phyloP scores from a whole-genome alignment of 1,284 basidiomycete species.

The Apiotrichum siamense region DNA sequence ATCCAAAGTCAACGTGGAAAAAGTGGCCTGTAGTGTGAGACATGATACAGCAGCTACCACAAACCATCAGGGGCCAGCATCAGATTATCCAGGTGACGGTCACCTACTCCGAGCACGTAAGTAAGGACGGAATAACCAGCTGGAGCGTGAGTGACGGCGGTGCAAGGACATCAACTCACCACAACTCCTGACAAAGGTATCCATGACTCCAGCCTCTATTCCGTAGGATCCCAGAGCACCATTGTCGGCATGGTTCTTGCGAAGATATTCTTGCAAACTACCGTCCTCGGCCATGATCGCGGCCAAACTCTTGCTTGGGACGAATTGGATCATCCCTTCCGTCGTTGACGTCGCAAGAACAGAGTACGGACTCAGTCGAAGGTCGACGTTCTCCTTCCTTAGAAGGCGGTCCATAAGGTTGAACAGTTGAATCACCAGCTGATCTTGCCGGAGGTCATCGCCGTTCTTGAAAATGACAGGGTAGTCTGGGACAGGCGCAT shows the following conservation, averaged over 20 bases:
- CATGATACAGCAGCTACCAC: too few species aligned
- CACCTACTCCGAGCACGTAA: slow-evolving; percentile 92
- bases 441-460: slow-evolving; percentile 84
- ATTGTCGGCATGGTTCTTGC: slow-evolving; percentile 80
- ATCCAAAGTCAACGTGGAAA: slow-evolving; percentile 97
- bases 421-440: slow-evolving; percentile 28
- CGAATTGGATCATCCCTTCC: slow-evolving; percentile 95
- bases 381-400: slow-evolving; percentile 89
- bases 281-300: slow-evolving; percentile 88
- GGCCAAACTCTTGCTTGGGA: slow-evolving; percentile 90
- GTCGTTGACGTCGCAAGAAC: slow-evolving; percentile 86
- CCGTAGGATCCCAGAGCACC: slow-evolving; percentile 87
- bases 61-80: slow-evolving; percentile 84
- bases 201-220: slow-evolving; percentile 84
- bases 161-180: slow-evolving; percentile 56
- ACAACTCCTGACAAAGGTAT: slow-evolving; percentile 94
- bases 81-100: slow-evolving; percentile 94
- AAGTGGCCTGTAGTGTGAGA: slow-evolving; percentile 58
- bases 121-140: slow-evolving; percentile 98
- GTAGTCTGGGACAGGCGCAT: slow-evolving; percentile 54
- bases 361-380: slow-evolving; percentile 86
- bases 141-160: slow-evolving; percentile 46
- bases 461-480: slow-evolving; percentile 98
- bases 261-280: slow-evolving; percentile 82
- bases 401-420: slow-evolving; percentile 67